Base-by-base conservation (phyloP, 2,329 filamentous ascomycete genomes). In the Paradendryphiella salina region DNA sequence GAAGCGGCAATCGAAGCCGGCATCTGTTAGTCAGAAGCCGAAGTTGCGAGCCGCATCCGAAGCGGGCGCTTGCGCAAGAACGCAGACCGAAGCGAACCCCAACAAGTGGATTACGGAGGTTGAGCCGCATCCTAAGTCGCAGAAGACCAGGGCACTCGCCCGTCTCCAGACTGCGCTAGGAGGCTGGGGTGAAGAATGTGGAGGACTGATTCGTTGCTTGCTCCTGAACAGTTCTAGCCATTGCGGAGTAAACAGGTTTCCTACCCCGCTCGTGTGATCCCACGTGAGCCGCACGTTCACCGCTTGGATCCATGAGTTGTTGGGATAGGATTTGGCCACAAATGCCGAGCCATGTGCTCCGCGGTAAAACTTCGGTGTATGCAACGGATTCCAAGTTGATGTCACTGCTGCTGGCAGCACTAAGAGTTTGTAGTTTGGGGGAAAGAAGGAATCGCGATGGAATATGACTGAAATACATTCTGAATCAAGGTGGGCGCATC, bases 11-110 rank as follows among this genome's bases (percentile, higher is more conserved):
- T 39, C 14, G 39, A 40, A 17, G 17, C 29, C 50, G 50, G 50
- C 50, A 40, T 48, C 50, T 28, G 41, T 17, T 36, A 5, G 37
- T 47, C 41, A 46, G 21, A 47, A n/a, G 41, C 42, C 46, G 37
- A 45, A n/a, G 20, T 21, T 29, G 34, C 18, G 32, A 23, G 31
- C 28, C 41, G 15, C 23, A 28, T 37, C 48, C 42, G 31, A 35
- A 10, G 21, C 42, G n/a, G n/a, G 37, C 42, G 41, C 48, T 45
- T 41, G 48, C 17, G 21, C 41, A 7, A 17, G 32, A 37, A 32
- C 11, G 17, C 31, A 23, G 20, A 4, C 39, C 28, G 29, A 33
- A 33, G 28, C 15, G 28, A 26, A 18, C 18, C 34, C 5, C 37
- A 21, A 40, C 28, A 35, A 35, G 37, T 29, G 38, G 23, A 7